Evolutionary conservation across 768 basidiomycete genomes (phyloP), one percentile per base, ranked within the genome.

Genomic region (Pisolithus microcarpus): DNA sequence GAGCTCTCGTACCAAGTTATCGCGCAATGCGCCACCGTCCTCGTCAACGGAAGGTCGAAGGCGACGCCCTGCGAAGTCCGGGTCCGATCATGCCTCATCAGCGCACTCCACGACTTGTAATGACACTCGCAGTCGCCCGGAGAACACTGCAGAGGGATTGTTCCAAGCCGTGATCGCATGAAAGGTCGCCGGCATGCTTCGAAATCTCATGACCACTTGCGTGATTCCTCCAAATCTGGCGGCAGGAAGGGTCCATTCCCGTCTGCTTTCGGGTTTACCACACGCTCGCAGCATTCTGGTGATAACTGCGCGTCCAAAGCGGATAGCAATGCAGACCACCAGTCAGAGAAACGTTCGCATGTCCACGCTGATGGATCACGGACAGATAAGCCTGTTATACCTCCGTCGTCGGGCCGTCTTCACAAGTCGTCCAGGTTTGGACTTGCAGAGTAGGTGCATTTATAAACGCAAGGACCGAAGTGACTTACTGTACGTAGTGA

Each of bases 301-400:
- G 52, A 44, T 18, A 53, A 57, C 18, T 37, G 36, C 34, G 53
- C 28, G 39, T 55, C 60, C 5, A 55, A 53, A 36, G 56, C 60
- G 48, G 40, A 53, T 5, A 18, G 49, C 26, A 38, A 43, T 21
- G 50, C 55, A 7, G 39, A 31, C 42, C 43, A 54, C 13, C 60
- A 47, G 43, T 21, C 58, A 7, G 52, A 55, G 36, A 56, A 57
- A 23, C n/a, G 38, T 18, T 49, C 49, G 9, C 58, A 15, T 34
- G 13, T 3, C 5, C 34, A 13, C 13, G 34, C 34, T 34, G 34
- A 34, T 5, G 34, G 13, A 13, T 15, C 56, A 7, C 58, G 49
- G 26, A 37, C 44, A 26, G 56, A 60, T 16, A 65, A 59, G 37
- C 67, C 67, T 3, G 61, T 69, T 4, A 58, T 65, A 34, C 66